Evolutionary conservation across 306 rosid species (phyloP), one percentile per base, ranked within the genome.

Genomic region (Psophocarpus tetragonolobus): DNA sequence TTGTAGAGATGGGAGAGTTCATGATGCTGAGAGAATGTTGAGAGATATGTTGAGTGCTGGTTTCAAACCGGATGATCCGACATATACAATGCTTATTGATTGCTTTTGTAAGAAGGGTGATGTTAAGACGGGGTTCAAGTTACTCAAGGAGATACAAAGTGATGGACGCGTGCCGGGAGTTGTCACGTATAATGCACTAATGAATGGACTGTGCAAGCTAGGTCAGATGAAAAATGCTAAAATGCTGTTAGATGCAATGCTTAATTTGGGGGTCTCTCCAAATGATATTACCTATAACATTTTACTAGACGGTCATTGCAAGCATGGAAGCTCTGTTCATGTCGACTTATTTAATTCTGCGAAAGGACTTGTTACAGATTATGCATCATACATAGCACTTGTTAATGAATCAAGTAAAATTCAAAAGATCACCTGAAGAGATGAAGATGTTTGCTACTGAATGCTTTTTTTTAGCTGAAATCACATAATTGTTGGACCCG

Each of bases 151-250:
- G 80, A 92, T 92, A 93, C 97, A 87, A 79, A 75, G 74, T 15
- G 86, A 74, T 58, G 93, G 93, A 13, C 87, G 53, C 69, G 68
- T 84, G 2, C 97, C 97, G 0, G 87, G 89, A 26, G 88, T 92
- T 77, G 92, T 89, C 58, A 87, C 96, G 15, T 90, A 94, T 76
- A 94, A 94, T 74, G 96, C 82, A n/a, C 94, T 94, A 18, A 89
- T 94, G 96, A 90, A 90, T 76, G 97, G 96, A 67, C 58, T 92
- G 6, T 92, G 98, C 85, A 94, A 89, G 80, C 90, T 82, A 81
- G 98, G 98, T 70, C 98, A 94, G 93, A 86, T 91, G 96, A 94
- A 87, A 83, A 94, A 94, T 83, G 98, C 98, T 3, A 50, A 79
- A 63, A 90, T 88, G 97, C 85, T 94, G 35, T 81, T 94, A 73